Evolutionary conservation across 371 early-diverging fungal species (phyloP).

Genomic region (Lichtheimia ornata): DNA sequence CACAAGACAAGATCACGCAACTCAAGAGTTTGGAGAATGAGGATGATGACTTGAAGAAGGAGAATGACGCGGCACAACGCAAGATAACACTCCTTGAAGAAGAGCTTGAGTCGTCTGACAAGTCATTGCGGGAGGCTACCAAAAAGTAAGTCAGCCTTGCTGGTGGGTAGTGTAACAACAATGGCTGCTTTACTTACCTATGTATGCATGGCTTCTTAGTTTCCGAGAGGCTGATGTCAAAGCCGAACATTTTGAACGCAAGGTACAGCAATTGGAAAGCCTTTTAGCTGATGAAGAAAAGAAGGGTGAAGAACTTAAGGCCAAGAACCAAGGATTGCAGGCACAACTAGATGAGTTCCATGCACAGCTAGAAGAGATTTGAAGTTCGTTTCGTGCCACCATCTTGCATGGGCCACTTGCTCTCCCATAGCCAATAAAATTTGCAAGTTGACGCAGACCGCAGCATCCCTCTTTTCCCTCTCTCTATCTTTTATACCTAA

Average conservation of each 20-base stretch:
- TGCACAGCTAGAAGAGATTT: slow-evolving; percentile 69
- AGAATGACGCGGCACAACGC: slow-evolving; percentile 64
- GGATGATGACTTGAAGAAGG: slow-evolving; percentile 64
- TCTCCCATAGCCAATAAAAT: not conserved
- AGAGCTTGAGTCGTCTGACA: slow-evolving; percentile 69
- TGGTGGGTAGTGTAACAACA: too few species aligned
- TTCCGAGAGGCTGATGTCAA: slow-evolving; percentile 77
- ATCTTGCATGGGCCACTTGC: slow-evolving; percentile 53
- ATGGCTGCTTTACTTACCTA: not conserved
- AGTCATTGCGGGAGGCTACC: slow-evolving; percentile 64
- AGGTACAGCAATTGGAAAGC: slow-evolving; percentile 69
- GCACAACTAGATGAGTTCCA: slow-evolving; percentile 72
- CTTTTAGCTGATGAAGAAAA: slow-evolving; percentile 58
- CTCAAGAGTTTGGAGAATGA: slow-evolving; percentile 64
- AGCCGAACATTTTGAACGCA: slow-evolving; percentile 82
- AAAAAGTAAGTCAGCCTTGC: slow-evolving; percentile 61
- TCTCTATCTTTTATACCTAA: not conserved
- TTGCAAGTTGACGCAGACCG: not conserved
- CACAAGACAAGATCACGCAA: slow-evolving; percentile 60
- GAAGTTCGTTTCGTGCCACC: slow-evolving; percentile 23
- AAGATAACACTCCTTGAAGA: slow-evolving; percentile 68
- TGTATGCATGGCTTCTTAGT: slow-evolving; percentile 33
- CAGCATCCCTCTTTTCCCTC: not conserved
- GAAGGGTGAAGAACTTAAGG: slow-evolving; percentile 62
- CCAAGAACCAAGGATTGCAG: slow-evolving; percentile 62